Conservation (phyloP, 257 asterid genomes). For the Catharanthus roseus region DNA sequence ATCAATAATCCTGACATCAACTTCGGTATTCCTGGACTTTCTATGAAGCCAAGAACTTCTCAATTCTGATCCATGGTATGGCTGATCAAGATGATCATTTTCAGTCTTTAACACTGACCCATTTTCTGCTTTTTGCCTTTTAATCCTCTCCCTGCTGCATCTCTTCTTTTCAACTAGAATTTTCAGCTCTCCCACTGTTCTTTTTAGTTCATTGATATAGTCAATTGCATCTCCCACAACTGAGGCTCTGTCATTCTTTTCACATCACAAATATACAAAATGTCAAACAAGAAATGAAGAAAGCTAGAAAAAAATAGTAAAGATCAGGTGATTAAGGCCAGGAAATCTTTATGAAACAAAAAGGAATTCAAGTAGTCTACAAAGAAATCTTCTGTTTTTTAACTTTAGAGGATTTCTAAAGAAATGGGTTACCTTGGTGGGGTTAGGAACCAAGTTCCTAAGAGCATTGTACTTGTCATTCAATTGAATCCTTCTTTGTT, state of each 20-base stretch:
- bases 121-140: slow-evolving; percentile 26
- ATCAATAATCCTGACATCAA: slow-evolving; percentile 73
- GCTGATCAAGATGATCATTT: slow-evolving; percentile 48
- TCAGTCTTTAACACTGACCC: slow-evolving; percentile 30
- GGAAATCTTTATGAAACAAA: no score
- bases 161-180: slow-evolving; percentile 61
- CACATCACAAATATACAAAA: neutral
- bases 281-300: neutral
- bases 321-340: neutral
- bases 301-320: neutral
- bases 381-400: neutral
- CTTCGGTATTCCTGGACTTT: slow-evolving; percentile 71
- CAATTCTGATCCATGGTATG: slow-evolving; percentile 39
- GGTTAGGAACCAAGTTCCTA: slow-evolving; percentile 53
- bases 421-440: slow-evolving; percentile 62
- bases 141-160: slow-evolving; percentile 50
- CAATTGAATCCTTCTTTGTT: slow-evolving; percentile 63
- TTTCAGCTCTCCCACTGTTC: slow-evolving; percentile 25
- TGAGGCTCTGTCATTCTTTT: slow-evolving; percentile 25
- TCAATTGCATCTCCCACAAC: slow-evolving; percentile 31
- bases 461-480: slow-evolving; percentile 57
- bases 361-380: neutral
- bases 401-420: no score
- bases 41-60: slow-evolving; percentile 92
- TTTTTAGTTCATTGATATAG: slow-evolving; percentile 30